A percentile compares a stretch with the other conserved stretches of the same genome.
phyloP scores from a whole-genome alignment of 108 stramenopile genomes.

The Discostella stelligeroides region DNA sequence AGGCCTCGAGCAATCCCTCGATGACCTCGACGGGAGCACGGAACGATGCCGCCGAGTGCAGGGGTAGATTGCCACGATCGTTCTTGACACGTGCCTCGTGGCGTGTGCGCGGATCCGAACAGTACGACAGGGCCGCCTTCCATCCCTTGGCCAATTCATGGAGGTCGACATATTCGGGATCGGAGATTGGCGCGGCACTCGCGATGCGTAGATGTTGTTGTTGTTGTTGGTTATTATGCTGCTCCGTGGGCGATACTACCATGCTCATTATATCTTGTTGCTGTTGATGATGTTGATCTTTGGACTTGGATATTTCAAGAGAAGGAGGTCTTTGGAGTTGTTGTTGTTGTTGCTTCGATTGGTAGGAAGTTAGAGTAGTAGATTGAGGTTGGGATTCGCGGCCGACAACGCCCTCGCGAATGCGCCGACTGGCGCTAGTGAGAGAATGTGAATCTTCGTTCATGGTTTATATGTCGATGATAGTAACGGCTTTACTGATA shows the following conservation, averaged over 20 bases:
- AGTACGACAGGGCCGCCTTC: conserved; percentile 84
- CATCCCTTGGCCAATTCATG: conserved; percentile 89
- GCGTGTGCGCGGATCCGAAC: conserved; percentile 78
- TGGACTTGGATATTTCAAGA: neutral
- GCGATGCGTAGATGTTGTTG: no score
- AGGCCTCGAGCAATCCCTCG: conserved; percentile 81
- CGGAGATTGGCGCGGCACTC: conserved; percentile 13
- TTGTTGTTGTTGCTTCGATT: neutral
- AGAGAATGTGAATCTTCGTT: conserved; percentile 26
- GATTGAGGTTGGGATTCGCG: no score
- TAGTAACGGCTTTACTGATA: no score
- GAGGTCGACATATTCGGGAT: conserved; percentile 64
- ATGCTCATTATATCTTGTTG: conserved; percentile 3
- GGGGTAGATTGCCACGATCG: conserved; percentile 87
- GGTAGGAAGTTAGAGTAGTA: neutral
- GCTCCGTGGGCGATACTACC: neutral
- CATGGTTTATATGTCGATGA: no score
- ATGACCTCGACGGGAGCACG: conserved; percentile 74
- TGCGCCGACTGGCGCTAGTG: conserved; percentile 36
- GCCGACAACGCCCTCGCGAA: conserved; percentile 26
- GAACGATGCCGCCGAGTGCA: conserved; percentile 86
- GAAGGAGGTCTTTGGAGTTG: no score
- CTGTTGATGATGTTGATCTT: no score
- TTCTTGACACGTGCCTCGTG: conserved; percentile 75
- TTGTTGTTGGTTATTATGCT: no score